Evolutionary conservation across 139 green algal species (phyloP), one percentile per base, ranked within the genome.

Genomic region (Pseudopediastrum boryanum): DNA sequence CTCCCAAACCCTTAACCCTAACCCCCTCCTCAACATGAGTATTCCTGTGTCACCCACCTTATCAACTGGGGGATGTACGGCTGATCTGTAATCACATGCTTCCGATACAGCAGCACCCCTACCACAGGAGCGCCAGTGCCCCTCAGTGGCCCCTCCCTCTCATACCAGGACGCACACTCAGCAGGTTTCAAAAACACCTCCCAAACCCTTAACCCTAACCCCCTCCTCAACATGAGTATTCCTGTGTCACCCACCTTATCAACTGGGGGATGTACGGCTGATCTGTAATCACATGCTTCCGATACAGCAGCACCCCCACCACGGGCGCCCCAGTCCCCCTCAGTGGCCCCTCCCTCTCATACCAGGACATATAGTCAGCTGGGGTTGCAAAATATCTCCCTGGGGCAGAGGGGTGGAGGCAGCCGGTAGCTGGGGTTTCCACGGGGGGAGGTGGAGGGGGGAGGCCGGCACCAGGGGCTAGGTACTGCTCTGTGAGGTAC

Each of bases 241-340:
- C 46, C 46, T 16, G 16, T 12, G 46, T 16, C 46, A 16, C 56
- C 23, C 19, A 78, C 71, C 56, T 69, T 31, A 83, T 72, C 3
- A 78, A 67, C 54, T 83, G 77, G 10, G 46, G n/a, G 61, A 80
- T 64, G 50, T 84, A 82, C 23, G 76, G 71, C 68, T 72, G 67
- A n/a, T n/a, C n/a, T n/a, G n/a, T n/a, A n/a, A n/a, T n/a, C 13
- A 16, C 96, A 84, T 99, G 96, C 85, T 99, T 99, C 75, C 96
- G 89, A 86, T 99, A 99, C 71, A 99, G 87, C 76, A 98, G 88
- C 58, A 98, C 83, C 2, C 83, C 95, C 51, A 97, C 95, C 43
- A 89, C 84, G 23, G 94, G 93, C 2, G 90, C 90, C 36, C 72
- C 63, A 3, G 79, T 56, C 29, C 78, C 79, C 3, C 82, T 42